Conservation (phyloP, 169 alveolate genomes). For the Eimeria maxima region DNA sequence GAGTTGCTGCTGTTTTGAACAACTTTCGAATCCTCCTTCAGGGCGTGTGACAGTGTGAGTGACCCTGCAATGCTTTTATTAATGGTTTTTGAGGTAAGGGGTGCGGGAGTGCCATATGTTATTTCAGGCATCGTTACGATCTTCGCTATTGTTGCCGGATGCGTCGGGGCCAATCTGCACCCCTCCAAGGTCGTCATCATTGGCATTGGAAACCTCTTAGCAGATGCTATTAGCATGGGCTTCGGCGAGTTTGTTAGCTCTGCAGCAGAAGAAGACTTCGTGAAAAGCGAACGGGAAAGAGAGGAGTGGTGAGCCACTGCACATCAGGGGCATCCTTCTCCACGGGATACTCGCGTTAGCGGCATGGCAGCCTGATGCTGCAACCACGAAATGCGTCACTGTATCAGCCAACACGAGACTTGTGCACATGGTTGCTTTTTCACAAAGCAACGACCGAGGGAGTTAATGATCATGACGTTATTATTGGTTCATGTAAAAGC, state of each 20-base stretch:
- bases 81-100: background rate
- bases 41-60: background rate
- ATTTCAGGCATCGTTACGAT: slow-evolving; percentile 92
- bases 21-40: no score
- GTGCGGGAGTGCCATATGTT: background rate
- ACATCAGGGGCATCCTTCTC: background rate
- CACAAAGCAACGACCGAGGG: no score
- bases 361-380: background rate
- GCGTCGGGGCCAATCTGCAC: slow-evolving; percentile 94
- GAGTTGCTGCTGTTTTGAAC: background rate
- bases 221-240: slow-evolving; percentile 96
- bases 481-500: background rate
- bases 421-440: background rate
- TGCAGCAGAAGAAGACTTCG: slow-evolving; percentile 90
- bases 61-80: background rate
- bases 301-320: slow-evolving; percentile 87
- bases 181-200: slow-evolving; percentile 92
- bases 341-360: background rate
- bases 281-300: slow-evolving; percentile 89
- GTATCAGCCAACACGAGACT: background rate
- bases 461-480: no score
- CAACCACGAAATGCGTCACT: no score
- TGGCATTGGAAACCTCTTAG: slow-evolving; percentile 93
- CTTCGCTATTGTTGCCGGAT: slow-evolving; percentile 95
- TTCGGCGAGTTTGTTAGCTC: slow-evolving; percentile 93